Percentiles rank a stretch among this genome's conserved stretches.
phyloP scores from a whole-genome alignment of 108 stramenopile species.

The Pseudonitzschia multiseries region DNA sequence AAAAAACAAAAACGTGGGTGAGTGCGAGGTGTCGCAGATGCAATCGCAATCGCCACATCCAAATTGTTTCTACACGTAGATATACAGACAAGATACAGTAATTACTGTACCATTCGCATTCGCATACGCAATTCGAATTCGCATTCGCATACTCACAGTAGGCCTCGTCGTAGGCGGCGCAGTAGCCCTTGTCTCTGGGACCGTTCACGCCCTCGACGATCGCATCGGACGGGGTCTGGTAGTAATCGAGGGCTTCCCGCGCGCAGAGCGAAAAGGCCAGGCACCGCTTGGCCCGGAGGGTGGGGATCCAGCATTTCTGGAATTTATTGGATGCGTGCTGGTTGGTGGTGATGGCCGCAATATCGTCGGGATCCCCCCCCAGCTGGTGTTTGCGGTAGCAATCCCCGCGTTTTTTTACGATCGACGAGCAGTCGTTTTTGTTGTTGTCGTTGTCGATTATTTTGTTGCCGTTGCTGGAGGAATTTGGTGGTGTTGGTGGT shows the following conservation, averaged over 20 bases:
- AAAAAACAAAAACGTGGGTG: too few relatives aligned
- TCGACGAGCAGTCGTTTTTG: neutral
- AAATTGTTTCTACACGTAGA: too few relatives aligned
- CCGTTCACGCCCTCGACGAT: neutral
- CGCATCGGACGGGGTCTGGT: conserved; percentile 12
- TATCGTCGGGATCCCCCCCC: too few relatives aligned
- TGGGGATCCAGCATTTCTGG: conserved; percentile 14
- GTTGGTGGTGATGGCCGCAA: neutral
- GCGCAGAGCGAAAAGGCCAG: conserved; percentile 22
- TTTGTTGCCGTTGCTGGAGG: too few relatives aligned
- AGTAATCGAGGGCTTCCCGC: conserved; percentile 24
- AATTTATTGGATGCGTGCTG: neutral
- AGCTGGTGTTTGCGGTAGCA: neutral
- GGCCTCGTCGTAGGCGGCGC: conserved; percentile 27
- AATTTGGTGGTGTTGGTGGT: too few relatives aligned
- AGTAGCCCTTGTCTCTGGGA: conserved; percentile 14
- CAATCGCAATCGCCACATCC: too few relatives aligned
- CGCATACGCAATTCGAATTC: too few relatives aligned
- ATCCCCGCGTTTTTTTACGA: neutral
- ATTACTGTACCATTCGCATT: too few relatives aligned
- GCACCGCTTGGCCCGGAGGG: conserved; percentile 24
- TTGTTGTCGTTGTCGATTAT: too few relatives aligned
- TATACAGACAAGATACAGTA: too few relatives aligned
- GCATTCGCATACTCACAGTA: conserved; percentile 18
- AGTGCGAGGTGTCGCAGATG: too few relatives aligned